Evolutionary conservation across 768 basidiomycete genomes (phyloP).

Genomic region (Termitomyces bulborhizus): DNA sequence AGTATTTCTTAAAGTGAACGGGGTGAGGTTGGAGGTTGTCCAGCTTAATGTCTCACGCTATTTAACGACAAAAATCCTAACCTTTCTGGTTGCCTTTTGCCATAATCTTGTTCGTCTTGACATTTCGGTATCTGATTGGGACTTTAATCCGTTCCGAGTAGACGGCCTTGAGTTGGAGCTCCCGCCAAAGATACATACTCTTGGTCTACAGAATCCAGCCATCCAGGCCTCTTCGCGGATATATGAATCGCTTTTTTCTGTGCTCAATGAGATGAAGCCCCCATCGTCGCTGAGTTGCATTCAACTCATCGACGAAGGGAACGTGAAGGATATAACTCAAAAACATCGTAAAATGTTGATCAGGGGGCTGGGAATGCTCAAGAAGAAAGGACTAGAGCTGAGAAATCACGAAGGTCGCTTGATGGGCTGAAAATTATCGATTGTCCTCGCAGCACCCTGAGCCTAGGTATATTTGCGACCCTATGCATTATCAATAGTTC

Average conservation of each 20-base stretch:
- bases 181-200: slow-evolving; percentile 7
- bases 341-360: slow-evolving; percentile 8
- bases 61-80: not conserved
- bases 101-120: slow-evolving; percentile 12
- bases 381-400: slow-evolving; percentile 6
- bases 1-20: slow-evolving; percentile 5
- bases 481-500: no score
- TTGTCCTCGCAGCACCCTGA: not conserved
- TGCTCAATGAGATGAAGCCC: not conserved
- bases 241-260: slow-evolving; percentile 3
- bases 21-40: slow-evolving; percentile 7
- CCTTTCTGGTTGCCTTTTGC: slow-evolving; percentile 2
- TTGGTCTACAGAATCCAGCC: slow-evolving; percentile 10
- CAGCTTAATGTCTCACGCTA: not conserved
- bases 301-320: slow-evolving; percentile 10
- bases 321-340: slow-evolving; percentile 6
- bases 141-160: not conserved
- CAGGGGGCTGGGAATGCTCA: slow-evolving; percentile 2
- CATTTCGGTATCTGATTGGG: slow-evolving; percentile 7
- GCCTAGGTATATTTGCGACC: not conserved
- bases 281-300: slow-evolving; percentile 5
- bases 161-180: not conserved
- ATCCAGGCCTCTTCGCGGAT: slow-evolving; percentile 3
- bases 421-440: not conserved
- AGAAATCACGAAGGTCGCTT: slow-evolving; percentile 11